Evolutionary conservation across 352 stramenopile genomes (phyloP), one percentile per base, ranked within the genome.

Genomic region (Phytopythium oedochilum): DNA sequence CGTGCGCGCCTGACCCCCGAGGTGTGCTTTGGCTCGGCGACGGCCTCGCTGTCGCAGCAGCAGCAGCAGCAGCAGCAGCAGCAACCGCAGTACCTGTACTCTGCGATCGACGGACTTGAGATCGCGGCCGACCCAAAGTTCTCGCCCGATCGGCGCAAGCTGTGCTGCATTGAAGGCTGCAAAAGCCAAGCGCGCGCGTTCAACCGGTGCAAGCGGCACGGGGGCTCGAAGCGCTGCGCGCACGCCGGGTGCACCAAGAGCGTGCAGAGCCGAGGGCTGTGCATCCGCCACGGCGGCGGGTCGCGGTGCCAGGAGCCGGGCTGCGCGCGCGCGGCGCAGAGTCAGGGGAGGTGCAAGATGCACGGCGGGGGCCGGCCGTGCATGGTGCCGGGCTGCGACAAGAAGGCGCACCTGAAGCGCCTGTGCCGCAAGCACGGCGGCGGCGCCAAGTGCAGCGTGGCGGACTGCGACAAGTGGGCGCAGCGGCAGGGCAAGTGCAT

Each of bases 401-500:
- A 92, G 75, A 92, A 89, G 59, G 82, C 82, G 20, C 82, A 92
- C 46, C 44, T 95, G 29, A 92, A 92, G 59, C 72, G 81, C 11
- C 56, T 95, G 32, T 95, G 85, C 38, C 85, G 85, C 28, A 85
- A 89, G 61, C 85, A 95, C 64, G 85, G 85, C 42, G 85, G 85
- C 3, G 85, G 85, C 29, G 70, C 78, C 44, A 93, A 93, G 59
- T 95, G 85, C 62, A 76, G 61, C 45, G 43, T 86, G 4, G 9
- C 56, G 9, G 78, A 67, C 6, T 94, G 85, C 29, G 74, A 91
- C 7, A 94, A 94, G 61, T 94, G 85, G 85, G 82, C 83, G 5
- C 85, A 94, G 55, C 80, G 83, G 18, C 69, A 86, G 31, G 78
- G 79, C 47, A 88, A 91, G 83, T 94, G 85, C 66, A 90, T 94